Conservation (phyloP, 164 flowering plant genomes). For the Cinnamomum chago region DNA sequence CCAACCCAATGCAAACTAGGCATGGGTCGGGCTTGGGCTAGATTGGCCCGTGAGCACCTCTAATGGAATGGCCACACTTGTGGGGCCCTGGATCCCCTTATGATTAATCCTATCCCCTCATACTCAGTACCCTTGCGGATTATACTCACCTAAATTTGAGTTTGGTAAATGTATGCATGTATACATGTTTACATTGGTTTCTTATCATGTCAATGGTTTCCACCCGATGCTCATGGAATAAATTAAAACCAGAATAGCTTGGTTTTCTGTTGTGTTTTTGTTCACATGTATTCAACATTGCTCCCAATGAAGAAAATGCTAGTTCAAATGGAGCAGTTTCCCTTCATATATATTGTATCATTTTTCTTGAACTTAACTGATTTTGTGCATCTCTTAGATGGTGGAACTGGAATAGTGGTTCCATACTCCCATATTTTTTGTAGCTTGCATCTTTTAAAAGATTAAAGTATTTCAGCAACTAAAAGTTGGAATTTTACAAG, state of each 20-base stretch:
- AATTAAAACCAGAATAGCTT: background rate
- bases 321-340: background rate
- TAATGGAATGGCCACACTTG: too few species aligned
- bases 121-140: too few species aligned
- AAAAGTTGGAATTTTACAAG: background rate
- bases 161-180: too few species aligned
- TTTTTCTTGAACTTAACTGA: too few species aligned
- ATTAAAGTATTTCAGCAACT: background rate
- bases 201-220: background rate
- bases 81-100: too few species aligned
- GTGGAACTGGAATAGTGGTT: background rate
- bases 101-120: too few species aligned
- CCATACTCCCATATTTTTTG: background rate
- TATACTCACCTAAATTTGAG: too few species aligned
- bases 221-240: background rate
- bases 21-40: too few species aligned
- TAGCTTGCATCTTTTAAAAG: background rate
- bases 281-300: background rate
- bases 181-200: too few species aligned
- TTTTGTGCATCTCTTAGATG: background rate
- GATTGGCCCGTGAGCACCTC: too few species aligned
- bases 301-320: background rate
- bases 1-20: too few species aligned
- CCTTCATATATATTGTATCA: too few species aligned
- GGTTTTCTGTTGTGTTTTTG: background rate